Evolutionary conservation across 768 basidiomycete genomes (phyloP), one percentile per base, ranked within the genome.

Genomic region (Boletus pseudopeckii): DNA sequence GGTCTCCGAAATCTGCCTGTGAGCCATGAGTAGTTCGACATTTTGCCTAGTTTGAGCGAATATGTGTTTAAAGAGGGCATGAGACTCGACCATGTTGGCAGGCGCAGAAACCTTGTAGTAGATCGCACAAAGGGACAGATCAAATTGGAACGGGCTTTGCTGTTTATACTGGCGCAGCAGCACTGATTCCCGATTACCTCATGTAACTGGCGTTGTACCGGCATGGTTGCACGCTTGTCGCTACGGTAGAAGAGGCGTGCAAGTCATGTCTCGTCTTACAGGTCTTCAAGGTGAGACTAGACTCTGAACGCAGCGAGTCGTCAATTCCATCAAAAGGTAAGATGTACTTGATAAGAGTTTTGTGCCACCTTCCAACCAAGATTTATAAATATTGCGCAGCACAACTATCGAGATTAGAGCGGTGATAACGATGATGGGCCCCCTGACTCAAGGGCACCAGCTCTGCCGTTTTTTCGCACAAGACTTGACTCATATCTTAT

Each of bases 31-130:
- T 50, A 82, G 70, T 22, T 72, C 66, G 53, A 82, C 64, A 58
- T 82, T 81, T 45, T 73, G 63, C 39, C 71, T 70, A 2, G 80
- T 76, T 52, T 80, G 80, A 11, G 73, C 60, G 52, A 82, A 53
- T 50, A 83, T 66, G 58, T 82, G 68, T 13, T 58, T 56, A 43
- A 73, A 57, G 48, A 65, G 56, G 28, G 58, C 39, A 26, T 61
- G 50, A 24, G 58, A 22, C 24, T 70, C 66, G 52, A 40, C 37
- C 70, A 70, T 70, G 54, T 17, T 65, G 39, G 39, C 39, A 28
- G 34, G 39, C 37, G 45, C 20, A 33, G 22, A 9, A 24, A 22
- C 11, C 15, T n/a, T 18, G 36, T 30, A 22, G 50, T 46, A 40
- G n/a, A 39, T 43, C 37, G 44, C 44, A 43, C 39, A 48, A 43